Evolutionary conservation across 768 basidiomycete genomes (phyloP).

Genomic region (Lanmaoa pseudosensibilis): DNA sequence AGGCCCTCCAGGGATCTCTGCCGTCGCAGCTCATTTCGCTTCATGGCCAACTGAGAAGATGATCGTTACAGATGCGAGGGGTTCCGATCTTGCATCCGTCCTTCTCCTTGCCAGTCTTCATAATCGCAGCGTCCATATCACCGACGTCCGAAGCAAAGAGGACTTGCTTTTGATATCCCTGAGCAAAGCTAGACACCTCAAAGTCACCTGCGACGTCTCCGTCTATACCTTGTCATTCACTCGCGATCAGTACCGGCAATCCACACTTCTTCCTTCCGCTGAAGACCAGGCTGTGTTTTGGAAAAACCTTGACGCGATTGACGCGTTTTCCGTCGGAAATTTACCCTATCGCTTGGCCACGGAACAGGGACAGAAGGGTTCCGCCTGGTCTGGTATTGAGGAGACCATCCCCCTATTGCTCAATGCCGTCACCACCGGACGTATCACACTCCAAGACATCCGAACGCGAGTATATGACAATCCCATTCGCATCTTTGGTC

Average conservation of each 20-base stretch:
- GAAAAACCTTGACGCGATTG: slow-evolving; percentile 80
- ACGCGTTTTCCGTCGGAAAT: slow-evolving; percentile 88
- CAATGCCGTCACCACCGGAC: slow-evolving; percentile 78
- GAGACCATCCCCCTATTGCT: slow-evolving; percentile 88
- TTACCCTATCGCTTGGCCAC: slow-evolving; percentile 74
- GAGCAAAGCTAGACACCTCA: slow-evolving; percentile 90
- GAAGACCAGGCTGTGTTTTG: slow-evolving; percentile 84
- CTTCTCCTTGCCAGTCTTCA: slow-evolving; percentile 93
- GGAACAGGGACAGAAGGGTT: slow-evolving; percentile 58
- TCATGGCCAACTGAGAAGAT: slow-evolving; percentile 89
- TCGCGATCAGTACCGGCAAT: slow-evolving; percentile 66
- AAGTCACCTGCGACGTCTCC: slow-evolving; percentile 95
- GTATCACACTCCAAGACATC: slow-evolving; percentile 81
- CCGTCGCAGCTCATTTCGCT: slow-evolving; percentile 83
- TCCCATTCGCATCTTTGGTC: slow-evolving; percentile 86
- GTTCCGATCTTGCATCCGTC: slow-evolving; percentile 89
- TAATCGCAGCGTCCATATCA: slow-evolving; percentile 84
- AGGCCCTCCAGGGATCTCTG: slow-evolving; percentile 58
- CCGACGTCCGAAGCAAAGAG: slow-evolving; percentile 81
- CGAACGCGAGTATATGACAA: slow-evolving; percentile 86
- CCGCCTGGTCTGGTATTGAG: slow-evolving; percentile 76
- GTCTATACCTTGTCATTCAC: slow-evolving; percentile 90
- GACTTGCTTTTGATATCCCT: slow-evolving; percentile 89
- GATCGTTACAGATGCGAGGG: slow-evolving; percentile 92
- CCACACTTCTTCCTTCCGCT: slow-evolving; percentile 62